Evolutionary conservation across 306 rosid genomes (phyloP), one percentile per base, ranked within the genome.

Genomic region (Prunus armeniaca): DNA sequence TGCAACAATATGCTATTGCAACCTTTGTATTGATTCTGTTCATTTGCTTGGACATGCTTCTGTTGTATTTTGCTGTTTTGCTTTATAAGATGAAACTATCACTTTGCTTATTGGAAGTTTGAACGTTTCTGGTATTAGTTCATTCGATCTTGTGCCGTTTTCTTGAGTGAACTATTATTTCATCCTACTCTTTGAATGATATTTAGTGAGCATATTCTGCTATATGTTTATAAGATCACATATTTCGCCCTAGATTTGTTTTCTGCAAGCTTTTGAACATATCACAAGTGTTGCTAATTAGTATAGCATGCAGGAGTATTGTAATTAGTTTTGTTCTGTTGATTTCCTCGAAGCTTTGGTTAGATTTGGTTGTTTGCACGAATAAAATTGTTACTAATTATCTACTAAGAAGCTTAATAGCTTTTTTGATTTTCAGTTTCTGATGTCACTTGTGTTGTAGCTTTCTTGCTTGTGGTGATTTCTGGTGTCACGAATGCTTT

Each of bases 1-100:
- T 68, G 76, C 45, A 10, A 56, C 73, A 41, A 30, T 6, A 34
- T 74, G 63, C 50, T 10, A 27, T 74, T 49, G 61, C 62, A 73
- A 69, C 58, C 55, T 52, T 22, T 61, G 51, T 46, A 43, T 75
- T 49, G 80, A 1, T 51, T 45, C 32, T 34, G 25, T 38, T 52
- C 62, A 22, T 83, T 75, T 70, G 78, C 72, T 64, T 45, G 64
- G 32, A 34, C 50, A 12, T 56, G 60, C 45, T 69, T 69, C 63
- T 52, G 25, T 67, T n/a, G 17, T 17, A 19, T 51, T 73, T 38
- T 47, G 68, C 54, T 13, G 18, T 46, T 34, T 18, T 67, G 24
- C 65, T 19, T 25, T 12, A 0, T 2, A n/a, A 15, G 67, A 55
- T 62, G 30, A 57, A 18, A 73, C 47, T 45, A 3, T 9, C 18